Percentiles rank a stretch among this genome's conserved stretches.
phyloP scores from a whole-genome alignment of 2,329 filamentous ascomycete species.

The Tolypocladium ovalisporum region DNA sequence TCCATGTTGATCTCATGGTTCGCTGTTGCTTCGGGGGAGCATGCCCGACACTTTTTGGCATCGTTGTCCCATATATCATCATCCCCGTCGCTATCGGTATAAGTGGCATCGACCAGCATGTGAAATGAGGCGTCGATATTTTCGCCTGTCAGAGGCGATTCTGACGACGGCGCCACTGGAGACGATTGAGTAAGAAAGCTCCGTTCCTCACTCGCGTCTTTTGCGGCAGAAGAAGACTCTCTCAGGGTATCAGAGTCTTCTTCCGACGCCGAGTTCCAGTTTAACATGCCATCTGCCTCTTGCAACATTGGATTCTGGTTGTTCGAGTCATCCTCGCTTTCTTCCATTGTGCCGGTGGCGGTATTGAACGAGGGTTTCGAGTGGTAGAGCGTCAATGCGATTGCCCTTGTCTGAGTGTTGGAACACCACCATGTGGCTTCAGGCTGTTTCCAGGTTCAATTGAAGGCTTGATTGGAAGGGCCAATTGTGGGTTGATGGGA shows the following conservation, averaged over 20 bases:
- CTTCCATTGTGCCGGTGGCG: not conserved
- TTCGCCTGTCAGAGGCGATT: not conserved
- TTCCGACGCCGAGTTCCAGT: not conserved
- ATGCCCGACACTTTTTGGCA: not conserved
- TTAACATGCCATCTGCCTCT: not conserved
- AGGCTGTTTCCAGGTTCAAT: not conserved
- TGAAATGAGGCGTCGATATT: not conserved
- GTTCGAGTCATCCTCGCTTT: not conserved
- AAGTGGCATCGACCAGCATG: not conserved
- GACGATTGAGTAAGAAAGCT: not conserved
- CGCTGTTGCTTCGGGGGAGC: not conserved
- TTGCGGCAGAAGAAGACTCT: not conserved
- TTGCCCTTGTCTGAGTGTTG: not conserved
- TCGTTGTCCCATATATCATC: not conserved
- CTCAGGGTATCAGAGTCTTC: not conserved
- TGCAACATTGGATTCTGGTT: not conserved
- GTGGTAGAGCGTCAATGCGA: not conserved
- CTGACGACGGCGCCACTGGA: not conserved
- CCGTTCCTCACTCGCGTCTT: not conserved
- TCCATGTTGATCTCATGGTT: not conserved
- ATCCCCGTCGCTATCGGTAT: not conserved
- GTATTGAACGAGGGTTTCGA: not conserved
- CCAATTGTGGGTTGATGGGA: too few relatives aligned
- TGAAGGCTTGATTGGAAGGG: not conserved
- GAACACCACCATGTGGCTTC: not conserved